Evolutionary conservation across 2,329 filamentous ascomycete species (phyloP).

Genomic region (Capronia americana): DNA sequence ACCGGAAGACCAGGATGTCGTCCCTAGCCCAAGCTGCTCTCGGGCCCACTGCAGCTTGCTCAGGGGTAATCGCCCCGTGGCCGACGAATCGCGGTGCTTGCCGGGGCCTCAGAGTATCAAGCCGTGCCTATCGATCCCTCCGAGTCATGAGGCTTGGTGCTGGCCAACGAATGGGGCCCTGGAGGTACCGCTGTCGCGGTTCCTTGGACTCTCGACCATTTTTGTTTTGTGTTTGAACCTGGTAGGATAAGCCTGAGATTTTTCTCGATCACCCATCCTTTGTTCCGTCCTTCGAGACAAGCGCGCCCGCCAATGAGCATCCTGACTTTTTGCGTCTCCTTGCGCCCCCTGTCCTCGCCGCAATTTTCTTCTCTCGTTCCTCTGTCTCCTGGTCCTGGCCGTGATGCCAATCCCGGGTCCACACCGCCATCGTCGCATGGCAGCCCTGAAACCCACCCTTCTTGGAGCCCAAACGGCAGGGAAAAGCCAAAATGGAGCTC

Average conservation of each 20-base stretch:
- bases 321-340: not conserved
- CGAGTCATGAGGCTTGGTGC: conserved; percentile 20
- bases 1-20: conserved; percentile 35
- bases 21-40: conserved; percentile 27
- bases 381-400: conserved; percentile 6
- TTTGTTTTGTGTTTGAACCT: not conserved
- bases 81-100: conserved; percentile 11
- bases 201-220: conserved; percentile 28
- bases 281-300: not conserved
- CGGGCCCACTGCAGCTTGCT: conserved; percentile 25
- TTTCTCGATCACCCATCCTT: not conserved
- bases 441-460: conserved; percentile 32
- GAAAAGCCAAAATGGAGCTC: conserved; percentile 19
- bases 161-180: conserved; percentile 18
- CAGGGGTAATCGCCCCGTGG: conserved; percentile 30
- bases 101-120: not conserved
- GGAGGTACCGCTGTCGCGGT: conserved; percentile 35
- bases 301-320: not conserved
- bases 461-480: conserved; percentile 16
- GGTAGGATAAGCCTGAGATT: conserved; percentile 7
- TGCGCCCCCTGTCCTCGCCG: conserved; percentile 4
- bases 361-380: not conserved
- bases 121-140: conserved; percentile 30
- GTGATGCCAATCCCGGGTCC: conserved; percentile 28
- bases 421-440: conserved; percentile 36